Percentiles rank a stretch among this genome's conserved stretches.
Conservation (phyloP, 192 early-diverging fungal species). For the Backusella liffmaniae region DNA sequence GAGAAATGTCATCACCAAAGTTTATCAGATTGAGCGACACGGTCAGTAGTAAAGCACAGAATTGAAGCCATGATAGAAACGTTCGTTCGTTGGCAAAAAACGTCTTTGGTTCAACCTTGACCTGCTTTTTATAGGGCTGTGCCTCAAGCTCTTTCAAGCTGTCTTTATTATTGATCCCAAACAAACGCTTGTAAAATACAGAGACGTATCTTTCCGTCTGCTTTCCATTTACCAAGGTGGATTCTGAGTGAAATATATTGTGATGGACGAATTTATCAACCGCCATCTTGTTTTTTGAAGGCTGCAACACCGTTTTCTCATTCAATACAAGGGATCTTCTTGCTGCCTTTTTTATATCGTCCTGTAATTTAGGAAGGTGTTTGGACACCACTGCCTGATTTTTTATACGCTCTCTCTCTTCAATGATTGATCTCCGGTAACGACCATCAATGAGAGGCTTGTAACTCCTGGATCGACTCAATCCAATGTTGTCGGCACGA, state of each 20-base stretch:
- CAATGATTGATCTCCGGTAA: neutral
- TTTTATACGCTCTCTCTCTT: neutral
- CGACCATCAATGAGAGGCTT: constrained; percentile 18
- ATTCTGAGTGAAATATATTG: too few relatives aligned
- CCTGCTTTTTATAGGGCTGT: constrained; percentile 18
- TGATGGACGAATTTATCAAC: neutral
- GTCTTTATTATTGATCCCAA: neutral
- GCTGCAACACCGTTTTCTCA: neutral
- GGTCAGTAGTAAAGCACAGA: constrained; percentile 63
- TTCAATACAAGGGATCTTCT: neutral
- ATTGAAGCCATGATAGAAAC: constrained; percentile 80
- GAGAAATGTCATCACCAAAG: constrained; percentile 54
- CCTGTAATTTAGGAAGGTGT: neutral
- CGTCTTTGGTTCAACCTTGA: constrained; percentile 81
- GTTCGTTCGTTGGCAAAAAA: constrained; percentile 88
- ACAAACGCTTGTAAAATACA: neutral
- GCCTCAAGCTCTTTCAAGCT: neutral
- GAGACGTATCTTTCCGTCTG: neutral
- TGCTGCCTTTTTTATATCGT: neutral
- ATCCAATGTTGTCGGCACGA: constrained; percentile 8
- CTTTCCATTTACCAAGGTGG: too few relatives aligned
- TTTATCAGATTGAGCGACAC: constrained; percentile 72
- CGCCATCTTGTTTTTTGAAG: neutral
- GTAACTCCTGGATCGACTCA: constrained; percentile 10
- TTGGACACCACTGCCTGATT: neutral